A percentile compares a stretch with the other conserved stretches of the same genome.
phyloP scores from a whole-genome alignment of 352 stramenopile genomes.

The Phytophthora kernoviae region DNA sequence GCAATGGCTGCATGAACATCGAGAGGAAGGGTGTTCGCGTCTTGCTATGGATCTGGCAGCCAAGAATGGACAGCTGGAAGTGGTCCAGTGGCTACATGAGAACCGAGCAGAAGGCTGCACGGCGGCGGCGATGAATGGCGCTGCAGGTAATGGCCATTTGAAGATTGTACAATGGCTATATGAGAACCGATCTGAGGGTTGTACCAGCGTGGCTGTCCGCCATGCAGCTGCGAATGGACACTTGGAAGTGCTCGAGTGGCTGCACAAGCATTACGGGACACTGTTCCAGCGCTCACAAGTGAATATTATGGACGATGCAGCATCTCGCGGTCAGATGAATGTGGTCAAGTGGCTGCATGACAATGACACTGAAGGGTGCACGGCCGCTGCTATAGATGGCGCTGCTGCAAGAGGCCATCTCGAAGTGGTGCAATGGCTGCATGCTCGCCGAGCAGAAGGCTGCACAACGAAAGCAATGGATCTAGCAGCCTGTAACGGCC shows the following conservation, averaged over 20 bases:
- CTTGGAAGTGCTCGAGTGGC: slow-evolving; percentile 46
- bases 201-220: slow-evolving; percentile 34
- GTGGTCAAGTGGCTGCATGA: slow-evolving; percentile 48
- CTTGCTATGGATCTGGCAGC: slow-evolving; percentile 35
- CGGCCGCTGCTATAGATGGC: slow-evolving; percentile 44
- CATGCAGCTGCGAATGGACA: slow-evolving; percentile 49
- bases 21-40: slow-evolving; percentile 37
- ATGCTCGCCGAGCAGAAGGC: slow-evolving; percentile 38
- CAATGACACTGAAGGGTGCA: slow-evolving; percentile 29
- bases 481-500: slow-evolving; percentile 47
- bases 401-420: slow-evolving; percentile 41
- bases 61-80: slow-evolving; percentile 45
- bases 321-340: slow-evolving; percentile 35
- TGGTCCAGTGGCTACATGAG: slow-evolving; percentile 44
- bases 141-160: slow-evolving; percentile 46
- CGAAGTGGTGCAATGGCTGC: slow-evolving; percentile 46
- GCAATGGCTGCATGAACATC: slow-evolving; percentile 50
- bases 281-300: slow-evolving; percentile 28
- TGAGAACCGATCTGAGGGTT: slow-evolving; percentile 30
- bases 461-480: slow-evolving; percentile 53
- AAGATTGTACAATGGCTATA: slow-evolving; percentile 45
- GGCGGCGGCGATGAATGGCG: slow-evolving; percentile 52
- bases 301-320: slow-evolving; percentile 46
- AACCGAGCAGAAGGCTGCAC: slow-evolving; percentile 47
- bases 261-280: slow-evolving; percentile 35